Percentiles rank a stretch among this genome's conserved stretches.
Conservation (phyloP, 495 filamentous ascomycete species). For the Annulohypoxylon moriforme region DNA sequence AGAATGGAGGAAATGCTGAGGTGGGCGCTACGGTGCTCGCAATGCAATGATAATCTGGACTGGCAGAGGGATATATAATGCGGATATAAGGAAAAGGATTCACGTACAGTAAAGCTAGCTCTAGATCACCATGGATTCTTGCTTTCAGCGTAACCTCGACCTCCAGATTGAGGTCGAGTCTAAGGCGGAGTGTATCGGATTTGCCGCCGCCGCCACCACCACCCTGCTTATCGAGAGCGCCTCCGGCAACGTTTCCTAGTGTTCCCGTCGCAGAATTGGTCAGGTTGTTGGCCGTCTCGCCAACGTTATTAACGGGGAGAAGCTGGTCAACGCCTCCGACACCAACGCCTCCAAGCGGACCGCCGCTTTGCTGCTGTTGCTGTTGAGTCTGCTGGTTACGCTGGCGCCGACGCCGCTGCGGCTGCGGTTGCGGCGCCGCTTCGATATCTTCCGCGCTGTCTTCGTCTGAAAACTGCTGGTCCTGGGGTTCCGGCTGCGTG, state of each 20-base stretch:
- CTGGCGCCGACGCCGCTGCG: constrained; percentile 39
- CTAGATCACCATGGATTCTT: constrained; percentile 91
- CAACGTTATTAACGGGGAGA: constrained; percentile 66
- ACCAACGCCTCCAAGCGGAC: constrained; percentile 66
- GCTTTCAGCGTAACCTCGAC: constrained; percentile 92
- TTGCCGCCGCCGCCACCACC: constrained; percentile 60
- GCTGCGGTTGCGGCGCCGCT: constrained; percentile 48
- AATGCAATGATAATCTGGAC: not conserved
- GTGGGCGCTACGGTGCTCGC: not conserved
- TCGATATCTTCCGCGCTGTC: constrained; percentile 58
- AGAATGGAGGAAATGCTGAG: constrained; percentile 33
- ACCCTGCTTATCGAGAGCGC: constrained; percentile 44
- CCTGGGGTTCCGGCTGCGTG: constrained; percentile 51
- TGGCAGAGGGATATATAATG: constrained; percentile 10
- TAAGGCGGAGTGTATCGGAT: constrained; percentile 77
- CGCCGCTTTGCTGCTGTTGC: constrained; percentile 58
- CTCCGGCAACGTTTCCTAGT: constrained; percentile 69
- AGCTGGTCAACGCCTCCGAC: constrained; percentile 50
- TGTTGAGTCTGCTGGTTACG: constrained; percentile 52
- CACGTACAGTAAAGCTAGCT: constrained; percentile 83
- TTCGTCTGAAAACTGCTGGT: constrained; percentile 41
- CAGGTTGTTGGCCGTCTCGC: constrained; percentile 73
- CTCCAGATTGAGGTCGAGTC: constrained; percentile 88
- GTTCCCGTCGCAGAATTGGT: constrained; percentile 69
- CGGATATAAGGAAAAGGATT: constrained; percentile 7